Evolutionary conservation across 768 basidiomycete genomes (phyloP), one percentile per base, ranked within the genome.

Genomic region (Fomitopsis serialis): DNA sequence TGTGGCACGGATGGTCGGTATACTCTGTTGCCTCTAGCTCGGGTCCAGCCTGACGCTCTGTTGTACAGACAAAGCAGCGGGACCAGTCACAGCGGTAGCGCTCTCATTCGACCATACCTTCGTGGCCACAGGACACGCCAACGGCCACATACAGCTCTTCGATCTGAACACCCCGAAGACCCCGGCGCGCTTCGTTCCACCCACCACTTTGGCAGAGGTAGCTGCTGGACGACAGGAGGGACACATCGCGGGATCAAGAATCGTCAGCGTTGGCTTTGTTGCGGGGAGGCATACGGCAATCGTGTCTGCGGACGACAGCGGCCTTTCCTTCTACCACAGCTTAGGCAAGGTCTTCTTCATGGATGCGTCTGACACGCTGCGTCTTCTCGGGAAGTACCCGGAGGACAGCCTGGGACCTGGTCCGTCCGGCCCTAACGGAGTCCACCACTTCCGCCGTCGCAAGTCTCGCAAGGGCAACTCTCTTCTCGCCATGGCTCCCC

Each of bases 91-190:
- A n/a, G 89, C 95, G 1, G 69, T 99, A 13, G 86, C 92, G 0
- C 73, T 99, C 44, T 97, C 95, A 9, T 84, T 91, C 61, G 97
- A 99, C 65, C 92, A 93, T 60, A 98, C 95, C 1, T 97, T 85
- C 66, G 75, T 98, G 46, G 96, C 87, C 0, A 87, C 87, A 2
- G 97, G 97, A 0, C 92, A 98, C 69, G 74, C 81, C 5, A 78
- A 78, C 2, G 97, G 96, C 2, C 77, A 92, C 60, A 83, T 99
- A 44, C 87, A 89, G 61, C 76, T 99, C 1, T 98, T 87, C 66
- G 85, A 96, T 57, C 68, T 98, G 49, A 78, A 82, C 53, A 79
- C 81, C 25, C 85, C 89, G 1, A 77, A 82, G 50, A 72, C 66
- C 1, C 86, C 91, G 19, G 84, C 81, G 1, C 82, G 94, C 1